Evolutionary conservation across 257 asterid genomes (phyloP).

Genomic region (Solanum chiquidenum): DNA sequence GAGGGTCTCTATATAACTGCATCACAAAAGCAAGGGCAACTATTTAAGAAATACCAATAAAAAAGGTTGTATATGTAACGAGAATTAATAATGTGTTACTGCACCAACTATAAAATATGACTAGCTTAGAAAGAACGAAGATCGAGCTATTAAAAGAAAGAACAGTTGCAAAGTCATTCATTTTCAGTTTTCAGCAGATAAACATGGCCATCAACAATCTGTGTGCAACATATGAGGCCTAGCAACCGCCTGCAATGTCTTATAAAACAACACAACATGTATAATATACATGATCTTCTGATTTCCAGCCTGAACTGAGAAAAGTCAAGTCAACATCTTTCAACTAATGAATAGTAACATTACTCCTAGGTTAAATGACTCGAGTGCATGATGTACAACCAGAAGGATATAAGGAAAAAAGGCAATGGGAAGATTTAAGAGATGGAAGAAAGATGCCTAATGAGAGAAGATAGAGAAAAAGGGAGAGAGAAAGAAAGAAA

Average conservation of each 20-base stretch:
- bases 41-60: background rate
- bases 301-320: background rate
- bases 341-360: background rate
- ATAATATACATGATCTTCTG: background rate
- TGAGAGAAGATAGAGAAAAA: background rate
- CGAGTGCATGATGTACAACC: background rate
- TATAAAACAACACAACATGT: background rate
- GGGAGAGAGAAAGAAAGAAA: background rate
- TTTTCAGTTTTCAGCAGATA: background rate
- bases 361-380: background rate
- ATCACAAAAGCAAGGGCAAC: background rate
- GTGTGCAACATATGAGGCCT: background rate
- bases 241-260: background rate
- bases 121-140: background rate
- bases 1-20: constrained; percentile 79
- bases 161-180: background rate
- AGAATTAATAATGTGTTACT: background rate
- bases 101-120: background rate
- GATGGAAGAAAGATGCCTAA: background rate
- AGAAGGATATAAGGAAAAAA: background rate
- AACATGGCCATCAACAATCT: background rate
- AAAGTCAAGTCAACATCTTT: background rate
- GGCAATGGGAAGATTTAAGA: background rate
- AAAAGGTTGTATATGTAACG: background rate
- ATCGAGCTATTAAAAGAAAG: background rate